Base-by-base conservation (phyloP, 2,329 filamentous ascomycete genomes). In the Aureobasidium namibiae region DNA sequence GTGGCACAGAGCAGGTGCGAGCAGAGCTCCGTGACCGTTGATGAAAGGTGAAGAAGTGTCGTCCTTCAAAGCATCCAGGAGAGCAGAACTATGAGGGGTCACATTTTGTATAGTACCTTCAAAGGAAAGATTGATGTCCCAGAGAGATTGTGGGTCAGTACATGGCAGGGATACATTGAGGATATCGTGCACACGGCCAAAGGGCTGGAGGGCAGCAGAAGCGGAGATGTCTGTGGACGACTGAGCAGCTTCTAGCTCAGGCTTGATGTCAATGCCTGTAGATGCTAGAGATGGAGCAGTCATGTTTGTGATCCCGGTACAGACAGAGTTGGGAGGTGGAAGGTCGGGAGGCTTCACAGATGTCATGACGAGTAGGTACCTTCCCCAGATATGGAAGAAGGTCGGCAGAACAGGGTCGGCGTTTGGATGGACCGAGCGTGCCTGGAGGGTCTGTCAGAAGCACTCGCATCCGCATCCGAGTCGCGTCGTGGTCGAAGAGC, bases 1-100 rank as follows among this genome's bases (percentile, higher is more conserved):
- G 67, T 90, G 87, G 64, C 85, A 88, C 3, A 90, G 77, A 9
- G 80, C 77, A 3, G 84, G 82, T 21, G 74, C 71, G 11, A 82
- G 65, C 1, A 83, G 70, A 26, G 74, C 68, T 50, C 69, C 70
- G 23, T 64, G 58, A 18, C 71, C 75, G 62, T 78, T 65, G 52
- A 83, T 69, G 42, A 31, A 39, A 16, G 54, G 5, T 10, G 54
- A 57, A 16, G 54, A 57, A 4, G 54, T 57, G 23, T 57, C 54
- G 2, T 39, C 29, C 13, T 57, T 38, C 10, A 57, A 33, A 26
- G n/a, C 54, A 1, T 38, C 26, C 16, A 57, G 23, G 23, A 57
- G 42, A 48, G 16, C 9, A 2, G 42, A 33, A 16, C 65, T 45
- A 52, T 75, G 70, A n/a, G 66, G 34, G n/a, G 69, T 63, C 16